Evolutionary conservation across 371 early-diverging fungal genomes (phyloP).

Genomic region (Sanchytrium tribonematis): DNA sequence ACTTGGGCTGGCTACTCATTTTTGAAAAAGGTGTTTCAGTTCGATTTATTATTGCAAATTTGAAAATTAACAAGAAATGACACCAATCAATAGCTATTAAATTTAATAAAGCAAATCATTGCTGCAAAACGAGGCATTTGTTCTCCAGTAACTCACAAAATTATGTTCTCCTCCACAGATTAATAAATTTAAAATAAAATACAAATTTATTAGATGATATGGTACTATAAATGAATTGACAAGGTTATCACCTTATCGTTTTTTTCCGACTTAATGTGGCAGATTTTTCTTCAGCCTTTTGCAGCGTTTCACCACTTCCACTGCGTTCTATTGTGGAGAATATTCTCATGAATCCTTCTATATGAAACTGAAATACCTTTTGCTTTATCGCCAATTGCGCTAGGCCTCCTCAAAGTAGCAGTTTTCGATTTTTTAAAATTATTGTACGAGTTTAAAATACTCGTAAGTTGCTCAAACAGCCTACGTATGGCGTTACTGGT

Average conservation of each 20-base stretch:
- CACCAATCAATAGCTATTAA: no score
- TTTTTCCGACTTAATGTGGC: background rate
- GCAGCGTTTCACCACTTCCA: background rate
- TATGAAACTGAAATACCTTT: background rate
- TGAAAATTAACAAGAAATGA: no score
- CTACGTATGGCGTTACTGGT: background rate
- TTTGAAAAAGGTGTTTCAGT: background rate
- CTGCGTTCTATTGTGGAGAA: background rate
- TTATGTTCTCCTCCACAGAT: no score
- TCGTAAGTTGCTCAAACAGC: background rate
- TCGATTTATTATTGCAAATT: no score
- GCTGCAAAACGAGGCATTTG: no score
- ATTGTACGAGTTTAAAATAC: background rate
- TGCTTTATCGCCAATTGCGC: background rate
- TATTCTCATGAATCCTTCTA: background rate
- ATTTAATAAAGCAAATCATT: no score
- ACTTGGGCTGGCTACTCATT: background rate
- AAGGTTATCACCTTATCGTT: background rate
- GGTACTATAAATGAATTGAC: no score
- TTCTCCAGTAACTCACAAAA: no score
- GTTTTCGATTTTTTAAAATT: background rate
- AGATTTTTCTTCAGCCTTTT: background rate
- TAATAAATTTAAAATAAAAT: no score
- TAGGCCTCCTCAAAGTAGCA: background rate
- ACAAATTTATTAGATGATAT: no score